These are phyloP conservation scores for Bryoglossum gracile DNA, from an alignment of 495 filamentous ascomycete species.

Conservation along the genomic window DNA sequence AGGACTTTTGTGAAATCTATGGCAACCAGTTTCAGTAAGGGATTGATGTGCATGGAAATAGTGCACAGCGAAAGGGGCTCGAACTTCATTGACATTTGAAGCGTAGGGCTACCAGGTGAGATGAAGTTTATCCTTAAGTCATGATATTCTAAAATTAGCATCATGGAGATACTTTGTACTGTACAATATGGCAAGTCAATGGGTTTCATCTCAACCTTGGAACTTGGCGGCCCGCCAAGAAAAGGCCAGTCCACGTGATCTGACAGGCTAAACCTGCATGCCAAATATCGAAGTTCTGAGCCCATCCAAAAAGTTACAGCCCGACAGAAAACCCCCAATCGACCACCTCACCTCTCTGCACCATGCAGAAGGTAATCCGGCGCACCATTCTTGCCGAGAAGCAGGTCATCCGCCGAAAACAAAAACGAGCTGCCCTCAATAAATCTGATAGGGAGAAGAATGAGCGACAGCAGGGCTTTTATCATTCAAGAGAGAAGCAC, in stretches of 20 bases:
- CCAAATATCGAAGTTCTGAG: slow-evolving; percentile 7
- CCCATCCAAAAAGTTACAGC: slow-evolving; percentile 16
- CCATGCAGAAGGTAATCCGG: slow-evolving; percentile 72
- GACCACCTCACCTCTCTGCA: slow-evolving; percentile 17
- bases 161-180: too few relatives aligned
- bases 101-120: too few relatives aligned
- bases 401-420: slow-evolving; percentile 44
- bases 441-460: slow-evolving; percentile 26
- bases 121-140: too few relatives aligned
- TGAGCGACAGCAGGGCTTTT: slow-evolving; percentile 29
- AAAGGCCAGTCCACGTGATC: slow-evolving; percentile 7
- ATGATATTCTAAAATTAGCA: too few relatives aligned
- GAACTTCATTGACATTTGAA: too few relatives aligned
- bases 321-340: slow-evolving; percentile 7
- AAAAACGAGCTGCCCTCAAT: slow-evolving; percentile 31
- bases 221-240: background rate
- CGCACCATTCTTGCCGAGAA: slow-evolving; percentile 60
- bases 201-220: too few relatives aligned
- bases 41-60: background rate
- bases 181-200: too few relatives aligned
- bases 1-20: slow-evolving; percentile 16
- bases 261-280: background rate
- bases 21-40: background rate
- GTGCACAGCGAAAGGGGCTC: too few relatives aligned
- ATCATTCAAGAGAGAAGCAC: slow-evolving; percentile 29